These are phyloP conservation scores for Juglanconis oblonga DNA, from an alignment of 2,329 filamentous ascomycete genomes.

Conservation along the genomic window DNA sequence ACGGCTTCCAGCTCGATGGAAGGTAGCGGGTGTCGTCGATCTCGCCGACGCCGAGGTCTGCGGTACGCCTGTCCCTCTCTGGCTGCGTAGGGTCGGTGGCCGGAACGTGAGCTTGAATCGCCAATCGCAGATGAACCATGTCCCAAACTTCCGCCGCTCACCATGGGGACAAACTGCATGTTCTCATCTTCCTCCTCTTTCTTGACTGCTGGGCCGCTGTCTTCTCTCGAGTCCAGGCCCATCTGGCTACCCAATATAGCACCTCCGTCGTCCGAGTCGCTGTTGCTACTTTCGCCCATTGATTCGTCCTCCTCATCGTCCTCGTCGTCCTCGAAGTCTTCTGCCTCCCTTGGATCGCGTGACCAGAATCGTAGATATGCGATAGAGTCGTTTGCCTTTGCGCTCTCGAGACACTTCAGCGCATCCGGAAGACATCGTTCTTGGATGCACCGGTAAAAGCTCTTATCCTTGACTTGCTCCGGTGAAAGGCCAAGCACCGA, in stretches of 20 bases:
- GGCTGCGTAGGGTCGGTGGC: background rate
- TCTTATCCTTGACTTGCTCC: conserved; percentile 68
- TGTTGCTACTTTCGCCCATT: conserved; percentile 37
- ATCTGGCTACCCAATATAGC: conserved; percentile 41
- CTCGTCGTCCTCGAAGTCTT: conserved; percentile 39
- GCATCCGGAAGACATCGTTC: conserved; percentile 74
- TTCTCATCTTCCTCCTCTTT: conserved; percentile 21
- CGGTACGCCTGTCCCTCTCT: background rate
- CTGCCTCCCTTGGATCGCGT: conserved; percentile 65
- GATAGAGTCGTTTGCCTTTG: conserved; percentile 88
- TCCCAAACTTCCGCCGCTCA: conserved; percentile 6
- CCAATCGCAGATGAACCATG: conserved; percentile 1
- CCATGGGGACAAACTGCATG: conserved; percentile 12
- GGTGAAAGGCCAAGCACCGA: conserved; percentile 73
- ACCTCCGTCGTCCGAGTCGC: conserved; percentile 43
- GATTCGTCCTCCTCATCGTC: conserved; percentile 31
- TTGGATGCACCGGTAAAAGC: conserved; percentile 85
- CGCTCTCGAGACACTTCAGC: conserved; percentile 75
- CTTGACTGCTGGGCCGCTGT: conserved; percentile 30
- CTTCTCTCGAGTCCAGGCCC: conserved; percentile 36
- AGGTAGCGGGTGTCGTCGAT: conserved; percentile 29
- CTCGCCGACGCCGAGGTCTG: background rate
- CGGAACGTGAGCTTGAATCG: conserved; percentile 23
- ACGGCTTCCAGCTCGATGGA: conserved; percentile 79
- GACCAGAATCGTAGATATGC: conserved; percentile 86